Percentiles rank a stretch among this genome's conserved stretches.
Evolutionary conservation across 2,329 filamentous ascomycete species (phyloP).

Genomic region (Fusarium musae): DNA sequence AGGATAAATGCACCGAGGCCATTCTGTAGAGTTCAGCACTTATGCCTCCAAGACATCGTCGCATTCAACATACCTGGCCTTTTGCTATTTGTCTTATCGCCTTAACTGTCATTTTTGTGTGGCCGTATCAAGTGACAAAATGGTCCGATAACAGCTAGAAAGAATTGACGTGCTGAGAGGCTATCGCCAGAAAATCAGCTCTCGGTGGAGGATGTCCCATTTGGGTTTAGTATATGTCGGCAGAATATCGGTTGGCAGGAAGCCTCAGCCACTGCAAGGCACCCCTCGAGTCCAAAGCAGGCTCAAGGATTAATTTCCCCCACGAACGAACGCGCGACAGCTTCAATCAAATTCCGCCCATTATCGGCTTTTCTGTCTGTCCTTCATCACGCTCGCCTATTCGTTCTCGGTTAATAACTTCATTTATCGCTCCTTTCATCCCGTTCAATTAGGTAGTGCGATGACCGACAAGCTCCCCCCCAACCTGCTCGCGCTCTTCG

Average conservation of each 20-base stretch:
- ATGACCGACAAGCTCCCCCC: constrained; percentile 99
- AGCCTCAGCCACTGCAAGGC: constrained; percentile 22
- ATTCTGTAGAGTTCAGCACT: constrained; percentile 69
- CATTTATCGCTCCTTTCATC: background rate
- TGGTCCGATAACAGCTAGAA: constrained; percentile 37
- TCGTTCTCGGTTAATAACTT: constrained; percentile 12
- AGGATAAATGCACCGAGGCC: constrained; percentile 96
- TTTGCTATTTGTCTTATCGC: constrained; percentile 63
- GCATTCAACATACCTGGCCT: constrained; percentile 60
- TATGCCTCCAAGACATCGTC: background rate
- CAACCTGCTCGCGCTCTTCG: constrained; percentile 92
- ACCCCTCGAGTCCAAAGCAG: constrained; percentile 13
- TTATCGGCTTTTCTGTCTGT: constrained; percentile 12
- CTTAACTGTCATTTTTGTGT: constrained; percentile 65
- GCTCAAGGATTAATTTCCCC: constrained; percentile 41
- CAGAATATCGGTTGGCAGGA: constrained; percentile 35
- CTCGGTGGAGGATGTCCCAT: constrained; percentile 20
- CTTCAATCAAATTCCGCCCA: constrained; percentile 25
- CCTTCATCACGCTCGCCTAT: constrained; percentile 20
- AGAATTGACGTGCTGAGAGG: constrained; percentile 36
- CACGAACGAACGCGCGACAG: constrained; percentile 37
- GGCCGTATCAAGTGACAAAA: constrained; percentile 45
- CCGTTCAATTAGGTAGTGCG: constrained; percentile 41
- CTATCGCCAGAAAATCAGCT: constrained; percentile 43
- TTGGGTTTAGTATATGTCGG: constrained; percentile 42